Evolutionary conservation across 768 basidiomycete species (phyloP).

Genomic region (Clathrus columnatus): DNA sequence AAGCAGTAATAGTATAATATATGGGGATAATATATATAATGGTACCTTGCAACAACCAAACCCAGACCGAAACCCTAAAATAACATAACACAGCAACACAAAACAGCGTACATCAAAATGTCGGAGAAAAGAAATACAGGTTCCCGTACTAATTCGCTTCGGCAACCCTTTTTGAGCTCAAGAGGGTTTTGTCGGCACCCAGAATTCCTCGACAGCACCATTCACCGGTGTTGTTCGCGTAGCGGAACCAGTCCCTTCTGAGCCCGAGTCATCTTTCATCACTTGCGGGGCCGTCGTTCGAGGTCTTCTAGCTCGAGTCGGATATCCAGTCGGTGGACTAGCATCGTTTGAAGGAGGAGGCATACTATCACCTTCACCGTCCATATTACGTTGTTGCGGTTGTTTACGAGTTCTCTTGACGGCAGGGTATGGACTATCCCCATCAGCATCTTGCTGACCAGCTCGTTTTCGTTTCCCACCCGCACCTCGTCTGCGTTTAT

Average conservation of each 20-base stretch:
- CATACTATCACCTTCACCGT: constrained; percentile 5
- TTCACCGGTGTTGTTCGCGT: constrained; percentile 8
- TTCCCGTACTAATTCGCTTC: too few species aligned
- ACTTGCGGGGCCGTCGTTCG: background rate
- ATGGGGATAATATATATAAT: too few species aligned
- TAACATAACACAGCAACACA: background rate
- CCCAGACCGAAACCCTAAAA: background rate
- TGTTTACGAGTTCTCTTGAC: constrained; percentile 3
- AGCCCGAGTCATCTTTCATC: background rate
- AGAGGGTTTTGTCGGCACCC: constrained; percentile 6
- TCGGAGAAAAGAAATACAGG: background rate
- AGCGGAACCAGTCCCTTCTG: constrained; percentile 7
- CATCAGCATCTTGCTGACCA: constrained; percentile 1
- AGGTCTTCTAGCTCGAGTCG: constrained; percentile 9
- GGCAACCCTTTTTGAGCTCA: background rate
- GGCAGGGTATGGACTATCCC: constrained; percentile 5
- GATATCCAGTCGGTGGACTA: constrained; percentile 4
- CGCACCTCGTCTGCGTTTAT: constrained; percentile 3
- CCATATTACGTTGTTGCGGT: background rate
- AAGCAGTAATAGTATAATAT: too few species aligned
- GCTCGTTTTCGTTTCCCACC: constrained; percentile 5
- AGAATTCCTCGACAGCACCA: constrained; percentile 10
- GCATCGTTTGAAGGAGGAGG: constrained; percentile 2
- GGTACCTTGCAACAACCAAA: background rate
- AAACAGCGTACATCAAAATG: background rate